phyloP scores from a whole-genome alignment of 2,329 filamentous ascomycete species.

The Nothophoma quercina region DNA sequence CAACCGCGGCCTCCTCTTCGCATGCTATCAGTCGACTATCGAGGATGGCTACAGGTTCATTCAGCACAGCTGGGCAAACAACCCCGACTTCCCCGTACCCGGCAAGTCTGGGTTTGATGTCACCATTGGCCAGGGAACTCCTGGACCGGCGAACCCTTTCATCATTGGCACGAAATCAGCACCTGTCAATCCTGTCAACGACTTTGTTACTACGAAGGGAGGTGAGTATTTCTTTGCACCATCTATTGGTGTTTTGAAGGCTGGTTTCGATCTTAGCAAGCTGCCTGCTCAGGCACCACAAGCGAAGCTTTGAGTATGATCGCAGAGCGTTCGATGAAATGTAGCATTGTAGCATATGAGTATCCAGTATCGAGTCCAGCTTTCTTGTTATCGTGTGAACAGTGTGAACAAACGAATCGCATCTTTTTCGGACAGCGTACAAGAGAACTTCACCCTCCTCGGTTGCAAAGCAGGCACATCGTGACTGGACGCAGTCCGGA shows the following conservation, averaged over 20 bases:
- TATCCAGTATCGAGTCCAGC: no score
- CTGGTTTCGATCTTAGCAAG: constrained; percentile 10
- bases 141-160: constrained; percentile 5
- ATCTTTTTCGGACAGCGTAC: no score
- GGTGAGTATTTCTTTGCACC: constrained; percentile 19
- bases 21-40: constrained; percentile 16
- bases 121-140: constrained; percentile 11
- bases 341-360: no score
- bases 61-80: constrained; percentile 10
- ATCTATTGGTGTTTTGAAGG: constrained; percentile 10
- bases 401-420: no score
- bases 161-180: constrained; percentile 11
- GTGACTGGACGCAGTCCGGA: no score
- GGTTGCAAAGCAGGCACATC: no score
- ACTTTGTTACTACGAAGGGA: constrained; percentile 12
- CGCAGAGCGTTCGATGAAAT: no score
- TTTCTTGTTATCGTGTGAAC: no score
- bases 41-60: constrained; percentile 17
- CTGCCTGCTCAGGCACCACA: no score
- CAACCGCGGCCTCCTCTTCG: constrained; percentile 9
- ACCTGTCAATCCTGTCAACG: constrained; percentile 14
- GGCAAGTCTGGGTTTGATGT: constrained; percentile 6
- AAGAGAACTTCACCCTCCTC: no score
- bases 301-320: no score
- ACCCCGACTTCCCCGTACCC: constrained; percentile 5